Percentiles rank a stretch among this genome's conserved stretches.
Evolutionary conservation across 2,329 filamentous ascomycete species (phyloP).

Genomic region (Fusarium guadeloupense): DNA sequence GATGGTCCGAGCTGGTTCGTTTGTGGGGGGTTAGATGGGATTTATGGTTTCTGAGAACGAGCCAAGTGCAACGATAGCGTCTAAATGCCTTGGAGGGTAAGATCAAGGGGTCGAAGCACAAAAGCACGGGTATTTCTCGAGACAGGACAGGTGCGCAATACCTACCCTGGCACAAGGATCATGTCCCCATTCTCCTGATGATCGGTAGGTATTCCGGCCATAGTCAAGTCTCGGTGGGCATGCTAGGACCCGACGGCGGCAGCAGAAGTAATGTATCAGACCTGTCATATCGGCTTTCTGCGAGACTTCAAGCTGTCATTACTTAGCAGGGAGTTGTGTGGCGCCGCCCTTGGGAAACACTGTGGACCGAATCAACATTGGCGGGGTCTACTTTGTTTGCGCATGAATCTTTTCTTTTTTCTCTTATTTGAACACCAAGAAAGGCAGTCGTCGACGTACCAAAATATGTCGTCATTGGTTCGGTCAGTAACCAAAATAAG

Average conservation of each 20-base stretch:
- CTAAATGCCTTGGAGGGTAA: conserved; percentile 34
- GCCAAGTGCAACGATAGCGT: conserved; percentile 24
- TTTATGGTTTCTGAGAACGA: conserved; percentile 47
- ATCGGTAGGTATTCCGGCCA: conserved; percentile 42
- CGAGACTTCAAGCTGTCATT: conserved; percentile 44
- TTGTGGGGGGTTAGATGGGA: conserved; percentile 44
- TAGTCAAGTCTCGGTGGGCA: conserved; percentile 41
- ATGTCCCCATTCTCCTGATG: conserved; percentile 38
- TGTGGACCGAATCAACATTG: conserved; percentile 35
- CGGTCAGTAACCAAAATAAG: not conserved
- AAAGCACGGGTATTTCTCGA: conserved; percentile 26
- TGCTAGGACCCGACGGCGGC: conserved; percentile 36
- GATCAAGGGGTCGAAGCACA: conserved; percentile 36
- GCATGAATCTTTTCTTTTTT: conserved; percentile 1
- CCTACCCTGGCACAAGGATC: conserved; percentile 28
- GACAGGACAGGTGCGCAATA: conserved; percentile 30
- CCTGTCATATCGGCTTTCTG: conserved; percentile 49
- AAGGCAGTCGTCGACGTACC: not conserved
- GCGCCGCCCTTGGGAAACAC: conserved; percentile 36
- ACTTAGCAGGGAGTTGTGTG: conserved; percentile 37
- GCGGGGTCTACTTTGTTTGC: conserved; percentile 30
- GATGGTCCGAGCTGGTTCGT: conserved; percentile 11
- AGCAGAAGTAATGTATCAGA: conserved; percentile 37
- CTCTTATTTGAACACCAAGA: conserved; percentile 5
- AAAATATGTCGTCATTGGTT: conserved; percentile 6